phyloP scores from a whole-genome alignment of 2,329 filamentous ascomycete species.

The Neonectria sp. region DNA sequence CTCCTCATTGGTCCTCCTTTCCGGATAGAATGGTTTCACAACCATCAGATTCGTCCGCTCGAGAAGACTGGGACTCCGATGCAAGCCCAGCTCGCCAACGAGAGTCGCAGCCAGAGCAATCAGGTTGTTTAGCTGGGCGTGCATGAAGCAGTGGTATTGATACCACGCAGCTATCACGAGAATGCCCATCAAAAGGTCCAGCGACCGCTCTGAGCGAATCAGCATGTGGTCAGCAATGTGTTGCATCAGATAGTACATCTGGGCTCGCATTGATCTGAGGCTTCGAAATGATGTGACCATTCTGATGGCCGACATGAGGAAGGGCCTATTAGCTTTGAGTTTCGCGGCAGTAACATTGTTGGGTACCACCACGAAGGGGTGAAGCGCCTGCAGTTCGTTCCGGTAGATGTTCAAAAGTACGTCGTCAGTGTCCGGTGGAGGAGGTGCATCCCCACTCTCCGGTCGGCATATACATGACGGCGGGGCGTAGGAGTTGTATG shows the following conservation, averaged over 20 bases:
- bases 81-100: constrained; percentile 63
- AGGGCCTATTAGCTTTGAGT: constrained; percentile 59
- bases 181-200: constrained; percentile 66
- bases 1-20: constrained; percentile 65
- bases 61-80: constrained; percentile 56
- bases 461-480: constrained; percentile 64
- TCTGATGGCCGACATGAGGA: constrained; percentile 64
- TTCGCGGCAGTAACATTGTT: constrained; percentile 52
- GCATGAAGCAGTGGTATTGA: constrained; percentile 69
- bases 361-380: constrained; percentile 65
- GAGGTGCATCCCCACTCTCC: constrained; percentile 55
- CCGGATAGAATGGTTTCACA: constrained; percentile 55
- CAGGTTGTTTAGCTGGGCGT: constrained; percentile 67
- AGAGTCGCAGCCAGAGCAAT: constrained; percentile 64
- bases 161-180: constrained; percentile 66
- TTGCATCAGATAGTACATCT: constrained; percentile 64
- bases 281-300: constrained; percentile 66
- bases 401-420: constrained; percentile 62
- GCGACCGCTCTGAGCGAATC: constrained; percentile 63
- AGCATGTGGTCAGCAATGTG: constrained; percentile 65
- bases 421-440: constrained; percentile 62
- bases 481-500: constrained; percentile 63
- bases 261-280: constrained; percentile 63
- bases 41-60: constrained; percentile 62
- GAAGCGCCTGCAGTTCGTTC: constrained; percentile 58